Evolutionary conservation across 805 yeast species (phyloP), one percentile per base, ranked within the genome.

Genomic region (Saccharomycopsis synnaedendra): DNA sequence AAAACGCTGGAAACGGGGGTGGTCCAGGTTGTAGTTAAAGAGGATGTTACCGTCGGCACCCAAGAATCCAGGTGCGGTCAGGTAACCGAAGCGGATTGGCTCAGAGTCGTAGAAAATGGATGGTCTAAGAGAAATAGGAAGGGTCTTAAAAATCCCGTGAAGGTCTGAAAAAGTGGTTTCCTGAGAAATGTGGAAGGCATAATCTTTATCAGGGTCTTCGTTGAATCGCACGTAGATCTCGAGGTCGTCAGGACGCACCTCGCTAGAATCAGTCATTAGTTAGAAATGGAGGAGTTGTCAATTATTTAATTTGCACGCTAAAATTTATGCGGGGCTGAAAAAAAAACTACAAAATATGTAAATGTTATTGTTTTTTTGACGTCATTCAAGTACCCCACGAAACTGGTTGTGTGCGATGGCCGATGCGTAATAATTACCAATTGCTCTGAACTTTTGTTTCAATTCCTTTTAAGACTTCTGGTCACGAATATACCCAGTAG

Each of bases 191-290:
- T 77, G 80, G 68, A 90, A 86, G 57, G 96, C 85, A 65, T 87
- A 89, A 62, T 90, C 98, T 62, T 83, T 83, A 58, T 87, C 96
- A 43, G 68, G 63, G 59, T 89, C 96, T 50, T 76, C 82, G 61
- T 85, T 87, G 74, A 90, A 78, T 51, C 98, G 82, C 54, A 93
- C 64, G 66, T 78, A 88, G 38, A 75, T 59, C 54, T 77, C 83
- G 65, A 53, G 48, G 6, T 35, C 31, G 29, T 42, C 36, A 9
- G 32, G 32, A 19, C 19, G 19, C 19, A 19, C 19, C 19, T 19
- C 19, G 19, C 19, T 19, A 19, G 19, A 19, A 19, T 19, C 19
- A 19, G 19, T 19, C 19, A 19, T 19, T 19, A 19, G 19, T 19
- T 19, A 19, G 19, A 19, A 19, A 19, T 19, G 19, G 19, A 19